Conservation (phyloP, 1,284 basidiomycete species). For the Apiotrichum gracile region DNA sequence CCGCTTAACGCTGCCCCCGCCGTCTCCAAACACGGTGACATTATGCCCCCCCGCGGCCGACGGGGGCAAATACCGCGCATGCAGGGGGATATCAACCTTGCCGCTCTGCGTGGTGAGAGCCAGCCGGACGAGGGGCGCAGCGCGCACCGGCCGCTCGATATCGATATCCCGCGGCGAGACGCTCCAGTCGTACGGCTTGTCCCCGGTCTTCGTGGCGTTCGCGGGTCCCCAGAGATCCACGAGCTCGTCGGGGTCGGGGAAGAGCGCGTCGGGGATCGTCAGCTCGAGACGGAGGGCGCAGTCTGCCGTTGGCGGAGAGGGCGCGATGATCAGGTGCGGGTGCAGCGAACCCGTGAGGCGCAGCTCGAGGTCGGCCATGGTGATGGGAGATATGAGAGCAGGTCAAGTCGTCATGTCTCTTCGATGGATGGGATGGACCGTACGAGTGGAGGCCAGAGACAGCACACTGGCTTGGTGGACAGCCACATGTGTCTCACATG, state of each 20-base stretch:
- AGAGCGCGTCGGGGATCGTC: constrained; percentile 31
- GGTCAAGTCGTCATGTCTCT: background rate
- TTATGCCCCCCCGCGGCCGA: background rate
- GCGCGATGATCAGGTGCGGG: constrained; percentile 4
- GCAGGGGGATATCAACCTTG: constrained; percentile 29
- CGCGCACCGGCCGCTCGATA: constrained; percentile 26
- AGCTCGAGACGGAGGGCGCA: constrained; percentile 18
- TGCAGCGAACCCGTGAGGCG: constrained; percentile 6
- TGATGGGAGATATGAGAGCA: background rate
- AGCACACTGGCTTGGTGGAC: too few species aligned
- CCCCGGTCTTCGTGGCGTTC: too few species aligned
- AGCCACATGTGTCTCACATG: too few species aligned
- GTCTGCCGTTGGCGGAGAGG: background rate
- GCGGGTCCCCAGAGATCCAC: constrained; percentile 11
- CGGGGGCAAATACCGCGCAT: constrained; percentile 35
- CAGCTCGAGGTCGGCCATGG: constrained; percentile 4
- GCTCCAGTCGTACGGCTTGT: constrained; percentile 8
- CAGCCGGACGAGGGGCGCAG: background rate
- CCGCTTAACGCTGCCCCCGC: background rate
- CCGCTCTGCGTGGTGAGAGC: background rate
- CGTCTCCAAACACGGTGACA: background rate
- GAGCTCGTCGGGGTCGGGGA: constrained; percentile 30
- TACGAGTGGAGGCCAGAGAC: background rate
- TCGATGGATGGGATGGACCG: too few species aligned
- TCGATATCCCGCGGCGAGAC: constrained; percentile 20